phyloP scores from a whole-genome alignment of 2,329 filamentous ascomycete species.

The Leptosphaerulina australis region DNA sequence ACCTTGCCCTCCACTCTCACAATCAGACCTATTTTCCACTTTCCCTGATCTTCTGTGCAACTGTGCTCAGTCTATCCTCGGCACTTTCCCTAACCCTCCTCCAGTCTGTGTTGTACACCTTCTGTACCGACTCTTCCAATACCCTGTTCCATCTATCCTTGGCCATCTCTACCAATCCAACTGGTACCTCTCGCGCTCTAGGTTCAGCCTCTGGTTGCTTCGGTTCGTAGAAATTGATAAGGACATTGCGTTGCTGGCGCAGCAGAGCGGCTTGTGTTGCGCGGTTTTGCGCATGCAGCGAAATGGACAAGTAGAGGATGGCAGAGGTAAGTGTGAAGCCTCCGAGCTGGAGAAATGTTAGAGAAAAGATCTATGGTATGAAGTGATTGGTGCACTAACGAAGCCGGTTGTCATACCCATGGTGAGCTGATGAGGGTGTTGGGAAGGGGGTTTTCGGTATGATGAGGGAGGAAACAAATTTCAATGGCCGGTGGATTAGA shows the following conservation, averaged over 20 bases:
- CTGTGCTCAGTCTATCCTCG: slow-evolving; percentile 49
- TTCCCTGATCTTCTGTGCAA: slow-evolving; percentile 46
- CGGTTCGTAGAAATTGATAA: slow-evolving; percentile 54
- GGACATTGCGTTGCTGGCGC: slow-evolving; percentile 53
- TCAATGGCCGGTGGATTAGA: slow-evolving; percentile 8
- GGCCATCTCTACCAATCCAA: slow-evolving; percentile 53
- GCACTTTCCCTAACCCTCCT: slow-evolving; percentile 47
- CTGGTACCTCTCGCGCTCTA: slow-evolving; percentile 46
- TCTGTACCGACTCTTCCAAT: slow-evolving; percentile 52
- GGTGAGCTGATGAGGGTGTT: slow-evolving; percentile 13
- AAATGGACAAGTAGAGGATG: slow-evolving; percentile 47
- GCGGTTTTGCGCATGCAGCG: slow-evolving; percentile 56
- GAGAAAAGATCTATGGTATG: background rate
- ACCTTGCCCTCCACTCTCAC: background rate
- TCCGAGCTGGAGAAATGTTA: slow-evolving; percentile 50
- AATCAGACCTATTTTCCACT: slow-evolving; percentile 31
- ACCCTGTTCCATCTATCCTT: slow-evolving; percentile 59
- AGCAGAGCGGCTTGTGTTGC: slow-evolving; percentile 53
- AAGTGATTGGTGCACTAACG: slow-evolving; percentile 40
- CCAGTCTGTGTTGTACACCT: slow-evolving; percentile 55
- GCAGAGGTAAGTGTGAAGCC: slow-evolving; percentile 58
- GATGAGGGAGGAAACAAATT: background rate
- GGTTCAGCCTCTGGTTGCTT: slow-evolving; percentile 49
- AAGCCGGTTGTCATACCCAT: slow-evolving; percentile 62
- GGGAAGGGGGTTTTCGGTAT: background rate